These are phyloP conservation scores for Wallacemonas sp. DNA, from an alignment of 208 protist species.

Conservation along the genomic window DNA sequence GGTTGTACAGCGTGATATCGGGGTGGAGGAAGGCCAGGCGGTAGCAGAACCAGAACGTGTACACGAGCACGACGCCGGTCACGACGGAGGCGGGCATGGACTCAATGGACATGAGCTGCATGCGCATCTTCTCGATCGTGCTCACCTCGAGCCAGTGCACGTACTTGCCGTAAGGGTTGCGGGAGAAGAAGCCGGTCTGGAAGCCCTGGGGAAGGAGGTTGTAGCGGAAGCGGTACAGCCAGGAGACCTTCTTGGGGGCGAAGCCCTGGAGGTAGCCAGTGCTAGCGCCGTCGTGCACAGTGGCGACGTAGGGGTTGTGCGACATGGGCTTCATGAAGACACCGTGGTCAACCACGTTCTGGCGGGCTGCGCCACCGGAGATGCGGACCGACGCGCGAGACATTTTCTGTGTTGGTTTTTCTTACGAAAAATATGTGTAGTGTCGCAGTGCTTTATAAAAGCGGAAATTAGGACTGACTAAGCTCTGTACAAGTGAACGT, in stretches of 20 bases:
- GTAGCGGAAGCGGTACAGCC: constrained; percentile 88
- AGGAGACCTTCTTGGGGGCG: constrained; percentile 62
- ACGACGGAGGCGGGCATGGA: constrained; percentile 56
- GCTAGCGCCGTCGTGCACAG: constrained; percentile 72
- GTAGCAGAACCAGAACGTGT: constrained; percentile 71
- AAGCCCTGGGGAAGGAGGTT: constrained; percentile 73
- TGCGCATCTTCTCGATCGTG: constrained; percentile 80
- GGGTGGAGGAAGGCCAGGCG: constrained; percentile 81
- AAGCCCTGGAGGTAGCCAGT: constrained; percentile 79
- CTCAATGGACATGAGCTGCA: constrained; percentile 62
- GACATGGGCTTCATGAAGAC: constrained; percentile 75
- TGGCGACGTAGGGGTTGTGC: constrained; percentile 70
- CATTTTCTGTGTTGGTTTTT: constrained; percentile 26
- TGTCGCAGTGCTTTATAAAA: constrained; percentile 14
- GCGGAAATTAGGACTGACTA: constrained; percentile 11
- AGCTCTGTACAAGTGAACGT: neutral
- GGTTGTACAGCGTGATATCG: constrained; percentile 85
- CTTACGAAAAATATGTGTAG: constrained; percentile 7
- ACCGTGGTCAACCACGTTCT: constrained; percentile 75
- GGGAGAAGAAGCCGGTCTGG: constrained; percentile 71
- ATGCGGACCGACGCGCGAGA: constrained; percentile 56
- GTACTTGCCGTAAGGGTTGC: constrained; percentile 81
- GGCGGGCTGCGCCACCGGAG: constrained; percentile 52
- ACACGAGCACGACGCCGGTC: constrained; percentile 43
- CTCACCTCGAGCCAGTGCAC: constrained; percentile 90